Percentiles rank a stretch among this genome's conserved stretches.
Conservation (phyloP, 306 rosid species). For the Vigna hirtella region DNA sequence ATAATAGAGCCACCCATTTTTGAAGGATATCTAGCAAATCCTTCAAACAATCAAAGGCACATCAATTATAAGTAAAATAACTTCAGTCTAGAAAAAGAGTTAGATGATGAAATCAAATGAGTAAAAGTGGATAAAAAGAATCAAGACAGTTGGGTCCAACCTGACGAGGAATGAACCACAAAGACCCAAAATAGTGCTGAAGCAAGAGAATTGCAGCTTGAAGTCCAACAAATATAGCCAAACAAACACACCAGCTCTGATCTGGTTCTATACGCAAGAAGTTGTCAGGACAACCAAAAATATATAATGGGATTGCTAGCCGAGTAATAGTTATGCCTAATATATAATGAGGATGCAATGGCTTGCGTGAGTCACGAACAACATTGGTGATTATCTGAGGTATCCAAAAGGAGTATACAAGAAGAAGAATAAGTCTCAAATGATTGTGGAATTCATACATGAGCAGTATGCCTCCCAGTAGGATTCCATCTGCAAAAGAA, state of each 20-base stretch:
- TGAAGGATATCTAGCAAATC: neutral
- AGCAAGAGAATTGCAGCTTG: conserved; percentile 88
- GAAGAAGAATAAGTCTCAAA: conserved; percentile 80
- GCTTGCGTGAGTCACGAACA: conserved; percentile 91
- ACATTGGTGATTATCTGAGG: conserved; percentile 94
- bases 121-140: conserved; percentile 14
- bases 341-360: conserved; percentile 94
- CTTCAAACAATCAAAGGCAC: neutral
- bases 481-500: conserved; percentile 86
- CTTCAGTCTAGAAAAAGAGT: no score
- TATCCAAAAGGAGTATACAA: conserved; percentile 92
- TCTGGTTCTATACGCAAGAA: conserved; percentile 93
- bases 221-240: conserved; percentile 70
- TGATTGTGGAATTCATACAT: conserved; percentile 96
- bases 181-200: conserved; percentile 94
- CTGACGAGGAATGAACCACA: conserved; percentile 99
- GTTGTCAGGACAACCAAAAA: conserved; percentile 93
- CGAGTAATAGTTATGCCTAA: conserved; percentile 89
- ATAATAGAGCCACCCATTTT: neutral
- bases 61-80: neutral
- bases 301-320: conserved; percentile 82
- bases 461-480: conserved; percentile 93
- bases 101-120: neutral
- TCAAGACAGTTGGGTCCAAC: conserved; percentile 48
- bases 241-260: conserved; percentile 76